These are phyloP conservation scores for Erysimum cheiranthoides DNA, from an alignment of 345 rosid genomes.

Conservation along the genomic window DNA sequence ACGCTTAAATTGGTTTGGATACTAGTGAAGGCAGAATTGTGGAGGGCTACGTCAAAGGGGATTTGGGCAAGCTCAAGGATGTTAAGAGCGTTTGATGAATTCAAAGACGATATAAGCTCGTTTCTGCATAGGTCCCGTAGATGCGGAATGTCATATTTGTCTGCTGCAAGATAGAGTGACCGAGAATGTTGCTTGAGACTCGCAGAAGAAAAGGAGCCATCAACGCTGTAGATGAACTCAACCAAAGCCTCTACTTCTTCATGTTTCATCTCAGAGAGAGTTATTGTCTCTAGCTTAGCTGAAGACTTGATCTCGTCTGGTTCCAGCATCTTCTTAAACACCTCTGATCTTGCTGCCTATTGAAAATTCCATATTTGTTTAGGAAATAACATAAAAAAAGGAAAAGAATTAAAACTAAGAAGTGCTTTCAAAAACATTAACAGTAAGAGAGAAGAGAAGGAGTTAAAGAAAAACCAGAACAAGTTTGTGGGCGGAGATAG, in stretches of 20 bases:
- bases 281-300: not conserved
- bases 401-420: not conserved
- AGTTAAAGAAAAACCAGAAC: constrained; percentile 1
- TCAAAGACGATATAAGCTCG: not conserved
- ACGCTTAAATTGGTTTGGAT: too few species aligned
- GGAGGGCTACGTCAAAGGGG: constrained; percentile 9
- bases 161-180: constrained; percentile 22
- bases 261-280: constrained; percentile 6
- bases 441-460: not conserved
- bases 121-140: constrained; percentile 7
- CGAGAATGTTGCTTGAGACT: not conserved
- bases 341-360: constrained; percentile 22
- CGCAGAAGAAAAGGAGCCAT: not conserved
- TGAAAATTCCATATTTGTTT: not conserved
- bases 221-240: constrained; percentile 31
- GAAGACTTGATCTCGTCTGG: constrained; percentile 4
- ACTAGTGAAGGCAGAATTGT: not conserved
- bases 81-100: not conserved
- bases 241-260: constrained; percentile 14
- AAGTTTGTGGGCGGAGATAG: constrained; percentile 33
- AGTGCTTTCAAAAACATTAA: not conserved
- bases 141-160: constrained; percentile 20
- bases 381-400: not conserved
- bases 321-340: constrained; percentile 25
- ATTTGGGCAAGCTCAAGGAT: not conserved